Evolutionary conservation across 495 filamentous ascomycete genomes (phyloP), one percentile per base, ranked within the genome.

Genomic region (Lasiosphaeria miniovina): DNA sequence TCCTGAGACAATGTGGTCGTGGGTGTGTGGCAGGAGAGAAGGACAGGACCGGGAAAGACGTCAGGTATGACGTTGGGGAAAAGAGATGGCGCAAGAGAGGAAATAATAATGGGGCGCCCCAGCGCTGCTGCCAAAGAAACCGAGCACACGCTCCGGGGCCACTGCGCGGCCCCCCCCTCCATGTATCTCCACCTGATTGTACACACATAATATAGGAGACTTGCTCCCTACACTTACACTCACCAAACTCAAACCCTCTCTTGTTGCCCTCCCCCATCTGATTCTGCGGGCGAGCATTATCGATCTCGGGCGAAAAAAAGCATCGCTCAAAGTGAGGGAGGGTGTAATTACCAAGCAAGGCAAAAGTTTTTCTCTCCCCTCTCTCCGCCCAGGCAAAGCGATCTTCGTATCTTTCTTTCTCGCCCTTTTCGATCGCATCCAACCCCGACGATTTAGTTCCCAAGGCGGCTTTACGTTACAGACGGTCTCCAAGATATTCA

Each of bases 1-100:
- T 35, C 36, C 14, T 66, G 59, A 61, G 55, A 61, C 48, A 53
- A 60, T 57, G 54, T 59, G 52, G 43, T 46, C 32, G 68, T 55
- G 60, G 10, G 58, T 59, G 63, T 54, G 65, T 61, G 57, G 49
- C 45, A 54, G 53, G 62, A 73, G 64, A 65, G 61, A 71, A 62
- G 67, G 61, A 57, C 64, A 62, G 64, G 61, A 61, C 54, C 57
- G 61, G 61, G 66, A 45, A 67, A 65, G 71, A 73, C 71, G 71
- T 73, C 71, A 73, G 71, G 71, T 71, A 73, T 73, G 71, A 73
- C 71, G 71, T 73, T 46, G 43, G 69, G 66, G 68, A 63, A 66
- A 71, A 70, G 65, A 61, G 62, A 68, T 66, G 70, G 70, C 70
- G 70, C 68, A 65, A 69, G 67, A 58, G 59, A 65, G 65, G 64